phyloP scores from a whole-genome alignment of 2,329 filamentous ascomycete genomes.

The Hypomyces rosellus region DNA sequence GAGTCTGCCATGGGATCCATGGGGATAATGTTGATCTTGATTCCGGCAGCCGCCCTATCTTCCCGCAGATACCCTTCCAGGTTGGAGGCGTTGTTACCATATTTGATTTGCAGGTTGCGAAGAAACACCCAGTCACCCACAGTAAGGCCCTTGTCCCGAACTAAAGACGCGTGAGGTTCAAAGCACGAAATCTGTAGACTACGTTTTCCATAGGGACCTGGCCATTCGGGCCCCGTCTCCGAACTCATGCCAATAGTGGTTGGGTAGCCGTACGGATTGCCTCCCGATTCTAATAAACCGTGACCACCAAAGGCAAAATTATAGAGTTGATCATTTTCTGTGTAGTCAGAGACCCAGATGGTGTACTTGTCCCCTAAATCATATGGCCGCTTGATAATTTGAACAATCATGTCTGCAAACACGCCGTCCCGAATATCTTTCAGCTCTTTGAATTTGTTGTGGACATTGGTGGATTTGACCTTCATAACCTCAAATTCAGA shows the following conservation, averaged over 20 bases:
- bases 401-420: slow-evolving; percentile 65
- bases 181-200: slow-evolving; percentile 67
- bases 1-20: slow-evolving; percentile 35
- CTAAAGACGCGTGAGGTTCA: slow-evolving; percentile 57
- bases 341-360: slow-evolving; percentile 80
- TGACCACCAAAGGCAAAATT: slow-evolving; percentile 34
- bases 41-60: slow-evolving; percentile 40
- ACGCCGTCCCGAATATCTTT: slow-evolving; percentile 49
- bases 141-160: slow-evolving; percentile 46
- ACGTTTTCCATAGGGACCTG: slow-evolving; percentile 66
- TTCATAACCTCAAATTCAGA: slow-evolving; percentile 36
- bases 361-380: slow-evolving; percentile 42
- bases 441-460: slow-evolving; percentile 57
- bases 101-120: slow-evolving; percentile 66
- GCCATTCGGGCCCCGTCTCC: slow-evolving; percentile 44
- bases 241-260: slow-evolving; percentile 18
- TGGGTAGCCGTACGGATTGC: slow-evolving; percentile 54
- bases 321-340: slow-evolving; percentile 59
- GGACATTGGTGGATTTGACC: slow-evolving; percentile 36
- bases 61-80: slow-evolving; percentile 68
- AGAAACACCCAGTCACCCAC: slow-evolving; percentile 59
- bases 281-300: slow-evolving; percentile 31
- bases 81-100: slow-evolving; percentile 41
- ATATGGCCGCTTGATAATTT: slow-evolving; percentile 54
- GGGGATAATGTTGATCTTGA: slow-evolving; percentile 52